These are phyloP conservation scores for Lodderomyces oxycetoniae DNA, from an alignment of 1,139 yeast species.

Conservation along the genomic window DNA sequence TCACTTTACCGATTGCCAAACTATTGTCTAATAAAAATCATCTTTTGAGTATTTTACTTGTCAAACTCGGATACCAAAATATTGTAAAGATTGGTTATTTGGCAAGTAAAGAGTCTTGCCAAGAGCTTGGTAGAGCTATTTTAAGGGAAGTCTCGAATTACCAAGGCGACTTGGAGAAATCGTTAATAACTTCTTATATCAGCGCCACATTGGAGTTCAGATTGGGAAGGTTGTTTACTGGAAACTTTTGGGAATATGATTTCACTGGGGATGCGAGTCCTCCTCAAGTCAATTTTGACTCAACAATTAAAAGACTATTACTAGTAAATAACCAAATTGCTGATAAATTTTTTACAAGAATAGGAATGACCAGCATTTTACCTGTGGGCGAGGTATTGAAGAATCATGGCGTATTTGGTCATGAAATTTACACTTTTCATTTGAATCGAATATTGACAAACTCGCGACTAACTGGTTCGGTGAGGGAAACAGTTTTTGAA, in stretches of 20 bases:
- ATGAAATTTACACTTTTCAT: slow-evolving; percentile 8
- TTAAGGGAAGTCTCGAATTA: not conserved
- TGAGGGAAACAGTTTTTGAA: slow-evolving; percentile 5
- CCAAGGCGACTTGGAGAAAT: not conserved
- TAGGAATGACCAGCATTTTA: slow-evolving; percentile 1
- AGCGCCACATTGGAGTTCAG: not conserved
- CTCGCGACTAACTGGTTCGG: not conserved
- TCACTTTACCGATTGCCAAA: not conserved
- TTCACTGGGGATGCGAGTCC: not conserved
- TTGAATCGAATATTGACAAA: not conserved
- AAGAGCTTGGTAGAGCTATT: not conserved
- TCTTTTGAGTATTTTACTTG: no score
- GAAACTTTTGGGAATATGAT: slow-evolving; percentile 3
- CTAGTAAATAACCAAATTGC: slow-evolving; percentile 5
- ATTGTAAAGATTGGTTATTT: not conserved
- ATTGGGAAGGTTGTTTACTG: not conserved
- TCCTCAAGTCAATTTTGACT: slow-evolving; percentile 2
- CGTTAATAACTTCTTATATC: not conserved
- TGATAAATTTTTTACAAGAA: slow-evolving; percentile 1
- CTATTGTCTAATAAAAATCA: not conserved
- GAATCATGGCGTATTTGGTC: slow-evolving; percentile 8
- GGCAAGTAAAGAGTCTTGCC: not conserved
- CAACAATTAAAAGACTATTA: slow-evolving; percentile 6
- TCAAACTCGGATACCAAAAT: slow-evolving; percentile 1
- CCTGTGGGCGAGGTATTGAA: slow-evolving; percentile 5